phyloP scores from a whole-genome alignment of 2,329 filamentous ascomycete species.

The Fusarium duplospermum region DNA sequence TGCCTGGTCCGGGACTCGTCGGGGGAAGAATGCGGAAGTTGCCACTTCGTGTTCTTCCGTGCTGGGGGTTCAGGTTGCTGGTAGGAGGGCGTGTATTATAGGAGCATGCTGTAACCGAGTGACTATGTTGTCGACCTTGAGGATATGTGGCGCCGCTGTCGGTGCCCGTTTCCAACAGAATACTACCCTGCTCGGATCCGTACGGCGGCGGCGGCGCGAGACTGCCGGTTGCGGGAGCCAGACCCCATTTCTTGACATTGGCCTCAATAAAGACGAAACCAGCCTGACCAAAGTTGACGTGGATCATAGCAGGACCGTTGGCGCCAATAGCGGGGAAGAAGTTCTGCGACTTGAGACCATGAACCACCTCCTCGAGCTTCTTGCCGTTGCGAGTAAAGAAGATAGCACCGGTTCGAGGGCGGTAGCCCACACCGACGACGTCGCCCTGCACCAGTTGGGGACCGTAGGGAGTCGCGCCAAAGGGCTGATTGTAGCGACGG shows the following conservation, averaged over 20 bases:
- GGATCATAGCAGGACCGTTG: constrained; percentile 90
- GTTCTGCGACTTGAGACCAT: constrained; percentile 93
- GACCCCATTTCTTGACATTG: constrained; percentile 99
- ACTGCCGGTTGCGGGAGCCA: constrained; percentile 95
- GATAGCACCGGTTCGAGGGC: constrained; percentile 91
- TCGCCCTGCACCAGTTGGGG: constrained; percentile 91
- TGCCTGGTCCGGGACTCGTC: constrained; percentile 87
- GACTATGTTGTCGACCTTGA: constrained; percentile 59
- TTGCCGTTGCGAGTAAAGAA: constrained; percentile 99
- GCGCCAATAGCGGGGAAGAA: constrained; percentile 98
- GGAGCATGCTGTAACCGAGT: constrained; percentile 54
- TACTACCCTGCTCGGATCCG: constrained; percentile 96
- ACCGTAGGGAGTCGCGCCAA: constrained; percentile 81
- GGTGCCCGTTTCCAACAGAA: constrained; percentile 87
- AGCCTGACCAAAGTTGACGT: constrained; percentile 98
- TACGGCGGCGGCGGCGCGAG: constrained; percentile 96
- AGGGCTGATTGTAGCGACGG: constrained; percentile 93
- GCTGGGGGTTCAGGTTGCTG: constrained; percentile 68
- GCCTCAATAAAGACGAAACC: constrained; percentile 99
- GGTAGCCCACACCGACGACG: constrained; percentile 94
- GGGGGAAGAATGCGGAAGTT: constrained; percentile 81
- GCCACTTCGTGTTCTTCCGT: constrained; percentile 80
- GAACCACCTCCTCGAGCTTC: constrained; percentile 92
- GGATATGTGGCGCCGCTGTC: constrained; percentile 66
- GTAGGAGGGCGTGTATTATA: constrained; percentile 56